Evolutionary conservation across 768 basidiomycete species (phyloP).

Genomic region (Termitomyces sp.): DNA sequence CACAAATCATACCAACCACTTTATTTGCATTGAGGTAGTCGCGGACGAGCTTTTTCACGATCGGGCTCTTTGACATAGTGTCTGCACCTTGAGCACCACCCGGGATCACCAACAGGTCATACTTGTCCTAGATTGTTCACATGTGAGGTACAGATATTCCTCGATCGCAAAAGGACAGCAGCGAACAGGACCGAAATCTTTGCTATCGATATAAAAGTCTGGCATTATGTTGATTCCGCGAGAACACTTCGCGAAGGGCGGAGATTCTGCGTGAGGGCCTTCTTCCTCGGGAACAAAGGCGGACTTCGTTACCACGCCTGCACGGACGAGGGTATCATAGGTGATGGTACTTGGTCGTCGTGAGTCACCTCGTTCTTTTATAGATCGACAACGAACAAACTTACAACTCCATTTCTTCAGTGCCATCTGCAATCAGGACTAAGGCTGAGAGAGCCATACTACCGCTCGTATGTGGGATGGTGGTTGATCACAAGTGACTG

Average conservation of each 20-base stretch:
- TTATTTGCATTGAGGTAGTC: conserved; percentile 52
- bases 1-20: conserved; percentile 82
- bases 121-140: conserved; percentile 45
- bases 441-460: conserved; percentile 52
- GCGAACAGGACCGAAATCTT: conserved; percentile 46
- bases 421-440: conserved; percentile 75
- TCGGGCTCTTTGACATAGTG: conserved; percentile 55
- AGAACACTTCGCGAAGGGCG: conserved; percentile 59
- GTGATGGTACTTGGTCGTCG: conserved; percentile 57
- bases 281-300: conserved; percentile 50
- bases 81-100: conserved; percentile 79
- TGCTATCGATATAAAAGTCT: conserved; percentile 50
- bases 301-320: conserved; percentile 62
- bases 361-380: not conserved
- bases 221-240: conserved; percentile 72
- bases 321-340: conserved; percentile 80
- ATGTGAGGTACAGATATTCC: not conserved
- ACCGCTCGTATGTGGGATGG: not conserved
- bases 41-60: conserved; percentile 62
- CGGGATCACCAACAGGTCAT: conserved; percentile 70
- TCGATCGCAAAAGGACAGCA: not conserved
- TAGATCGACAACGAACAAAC: conserved; percentile 17
- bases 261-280: conserved; percentile 24
- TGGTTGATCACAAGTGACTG: not conserved
- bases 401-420: conserved; percentile 89